Percentiles rank a stretch among this genome's conserved stretches.
phyloP scores from a whole-genome alignment of 345 rosid species.

The Mangifera indica region DNA sequence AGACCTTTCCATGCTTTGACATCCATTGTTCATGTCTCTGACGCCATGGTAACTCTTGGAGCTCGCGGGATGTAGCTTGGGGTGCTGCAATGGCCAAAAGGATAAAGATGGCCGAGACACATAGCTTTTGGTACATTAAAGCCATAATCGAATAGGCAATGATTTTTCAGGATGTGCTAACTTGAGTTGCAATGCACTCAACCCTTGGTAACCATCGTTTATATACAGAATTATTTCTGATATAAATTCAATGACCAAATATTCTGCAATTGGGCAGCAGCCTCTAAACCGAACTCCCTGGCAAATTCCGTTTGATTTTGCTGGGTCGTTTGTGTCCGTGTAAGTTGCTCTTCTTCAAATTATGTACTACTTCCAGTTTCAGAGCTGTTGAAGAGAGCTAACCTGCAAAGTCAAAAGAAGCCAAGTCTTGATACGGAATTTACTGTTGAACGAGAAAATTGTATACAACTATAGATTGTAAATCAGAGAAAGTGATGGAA shows the following conservation, averaged over 20 bases:
- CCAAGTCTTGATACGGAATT: not conserved
- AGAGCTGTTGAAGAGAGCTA: too few species aligned
- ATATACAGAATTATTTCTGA: conserved; percentile 9
- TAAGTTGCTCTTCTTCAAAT: not conserved
- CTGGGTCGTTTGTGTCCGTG: conserved; percentile 10
- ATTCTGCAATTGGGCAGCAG: too few species aligned
- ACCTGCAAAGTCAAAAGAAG: not conserved
- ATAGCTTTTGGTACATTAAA: conserved; percentile 5
- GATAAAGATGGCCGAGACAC: conserved; percentile 1
- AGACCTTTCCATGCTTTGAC: conserved; percentile 23
- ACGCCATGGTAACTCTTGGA: conserved; percentile 15
- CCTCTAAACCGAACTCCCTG: not conserved
- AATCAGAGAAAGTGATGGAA: too few species aligned
- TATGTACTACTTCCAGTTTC: not conserved
- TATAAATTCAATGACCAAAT: not conserved
- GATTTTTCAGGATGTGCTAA: not conserved
- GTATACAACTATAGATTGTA: too few species aligned
- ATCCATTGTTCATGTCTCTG: conserved; percentile 40
- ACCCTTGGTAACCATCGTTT: conserved; percentile 8
- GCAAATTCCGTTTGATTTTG: conserved; percentile 7
- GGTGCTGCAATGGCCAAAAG: conserved; percentile 6
- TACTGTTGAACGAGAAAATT: too few species aligned
- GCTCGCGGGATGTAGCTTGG: conserved; percentile 17
- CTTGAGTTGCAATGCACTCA: not conserved
- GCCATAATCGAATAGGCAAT: conserved; percentile 1